Base-by-base conservation (phyloP, 257 asterid genomes). In the Asclepias syriaca region DNA sequence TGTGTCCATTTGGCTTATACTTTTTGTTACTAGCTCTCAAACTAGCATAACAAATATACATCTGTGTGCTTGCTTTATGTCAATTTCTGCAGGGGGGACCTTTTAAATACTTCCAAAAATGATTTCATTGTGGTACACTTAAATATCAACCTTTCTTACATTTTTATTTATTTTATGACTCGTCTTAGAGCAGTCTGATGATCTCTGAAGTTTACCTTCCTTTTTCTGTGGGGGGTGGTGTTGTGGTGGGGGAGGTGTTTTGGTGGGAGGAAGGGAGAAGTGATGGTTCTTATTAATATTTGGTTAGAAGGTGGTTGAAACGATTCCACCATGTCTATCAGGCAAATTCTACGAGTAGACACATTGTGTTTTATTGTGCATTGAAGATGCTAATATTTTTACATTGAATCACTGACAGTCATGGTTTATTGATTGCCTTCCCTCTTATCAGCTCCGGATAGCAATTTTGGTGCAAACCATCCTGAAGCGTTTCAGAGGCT, bases 401-500 rank as follows among this genome's bases (percentile, higher is more conserved):
- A 49, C 21, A 50, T 19, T 22, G 24, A 46, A 21, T 24, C 18
- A 34, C 43, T 45, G 48, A 19, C 5, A 49, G 19, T 61, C 3
- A n/a, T 18, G 15, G 16, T 75, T 22, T 63, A 37, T 0, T 66
- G 59, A 34, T 67, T 32, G 39, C 45, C 1, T 49, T 18, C 32
- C n/a, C 5, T 67, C 45, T 71, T 68, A 21, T 34, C 63, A 81
- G 87, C 79, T 64, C 72, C 75, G 32, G 79, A 81, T 45, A 51
- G 66, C 65, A 74, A 77, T 68, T 56, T 72, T 56, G 85, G 75
- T 69, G 81, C 78, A 73, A 82, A 80, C 77, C 81, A 88, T 64
- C 90, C 93, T 0, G 97, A 87, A 54, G 94, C 95, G 40, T 77
- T 90, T 79, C 96, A 86, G 69, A 92, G 90, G 89, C 86, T 90